Percentiles rank a stretch among this genome's conserved stretches.
phyloP scores from a whole-genome alignment of 2,329 filamentous ascomycete species.

The Achaetomium macrosporum region DNA sequence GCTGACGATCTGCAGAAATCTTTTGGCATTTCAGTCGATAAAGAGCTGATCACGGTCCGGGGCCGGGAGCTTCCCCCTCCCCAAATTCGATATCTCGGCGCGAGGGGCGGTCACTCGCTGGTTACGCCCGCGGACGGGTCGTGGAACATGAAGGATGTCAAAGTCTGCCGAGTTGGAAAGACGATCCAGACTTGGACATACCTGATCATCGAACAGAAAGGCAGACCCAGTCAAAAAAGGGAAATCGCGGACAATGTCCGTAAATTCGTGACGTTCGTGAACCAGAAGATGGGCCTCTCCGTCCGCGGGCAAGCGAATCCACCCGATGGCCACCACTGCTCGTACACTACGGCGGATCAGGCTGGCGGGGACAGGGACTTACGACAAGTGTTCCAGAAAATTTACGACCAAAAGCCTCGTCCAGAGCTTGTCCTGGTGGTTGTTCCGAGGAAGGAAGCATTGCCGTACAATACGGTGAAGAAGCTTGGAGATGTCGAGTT shows the following conservation, averaged over 20 bases:
- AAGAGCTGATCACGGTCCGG: conserved; percentile 62
- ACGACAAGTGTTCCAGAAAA: conserved; percentile 19
- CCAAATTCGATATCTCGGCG: conserved; percentile 48
- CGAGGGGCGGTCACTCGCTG: neutral
- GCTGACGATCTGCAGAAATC: conserved; percentile 19
- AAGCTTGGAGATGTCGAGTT: conserved; percentile 57
- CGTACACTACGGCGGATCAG: too few relatives aligned
- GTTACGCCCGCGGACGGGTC: conserved; percentile 44
- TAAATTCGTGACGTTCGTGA: conserved; percentile 35
- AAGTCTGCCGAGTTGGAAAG: conserved; percentile 47
- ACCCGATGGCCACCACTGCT: neutral
- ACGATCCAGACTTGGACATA: conserved; percentile 46
- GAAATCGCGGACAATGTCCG: conserved; percentile 23
- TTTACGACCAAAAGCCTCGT: conserved; percentile 17
- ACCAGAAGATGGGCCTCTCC: conserved; percentile 33
- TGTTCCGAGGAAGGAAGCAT: conserved; percentile 42
- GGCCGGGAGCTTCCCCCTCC: conserved; percentile 64
- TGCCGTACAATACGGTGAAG: conserved; percentile 61
- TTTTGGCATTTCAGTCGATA: conserved; percentile 60
- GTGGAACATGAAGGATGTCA: conserved; percentile 62
- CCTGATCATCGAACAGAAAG: conserved; percentile 36
- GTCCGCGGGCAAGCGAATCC: conserved; percentile 27
- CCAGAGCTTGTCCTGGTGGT: conserved; percentile 55
- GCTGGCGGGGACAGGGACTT: conserved; percentile 24
- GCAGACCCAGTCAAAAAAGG: neutral